Evolutionary conservation across 129 eudicot species (phyloP).

Genomic region (Tagetes erecta): DNA sequence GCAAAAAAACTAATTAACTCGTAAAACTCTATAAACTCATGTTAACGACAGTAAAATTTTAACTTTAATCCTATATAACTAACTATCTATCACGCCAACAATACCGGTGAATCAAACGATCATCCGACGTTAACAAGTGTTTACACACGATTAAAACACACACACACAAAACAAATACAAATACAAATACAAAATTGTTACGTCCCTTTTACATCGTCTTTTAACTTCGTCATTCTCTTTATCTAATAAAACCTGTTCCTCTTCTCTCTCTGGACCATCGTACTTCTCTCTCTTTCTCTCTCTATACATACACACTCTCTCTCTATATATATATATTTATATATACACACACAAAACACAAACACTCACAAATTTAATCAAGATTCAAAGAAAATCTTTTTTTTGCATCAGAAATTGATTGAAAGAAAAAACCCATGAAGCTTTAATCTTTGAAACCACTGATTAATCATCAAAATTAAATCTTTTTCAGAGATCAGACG

Average conservation of each 20-base stretch:
- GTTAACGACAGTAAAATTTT: too few species aligned
- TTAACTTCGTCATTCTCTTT: slow-evolving; percentile 28
- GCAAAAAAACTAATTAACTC: too few species aligned
- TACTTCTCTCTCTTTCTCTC: slow-evolving; percentile 37
- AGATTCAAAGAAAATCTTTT: slow-evolving; percentile 12
- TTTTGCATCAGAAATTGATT: neutral
- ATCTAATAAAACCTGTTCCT: slow-evolving; percentile 18
- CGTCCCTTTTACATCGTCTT: slow-evolving; percentile 8
- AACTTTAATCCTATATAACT: too few species aligned
- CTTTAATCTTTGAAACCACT: slow-evolving; percentile 18
- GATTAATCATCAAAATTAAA: slow-evolving; percentile 18
- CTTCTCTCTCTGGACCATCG: slow-evolving; percentile 36
- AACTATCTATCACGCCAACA: too few species aligned
- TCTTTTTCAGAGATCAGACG: slow-evolving; percentile 47
- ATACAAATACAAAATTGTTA: too few species aligned
- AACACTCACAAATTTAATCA: slow-evolving; percentile 3
- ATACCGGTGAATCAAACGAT: too few species aligned
- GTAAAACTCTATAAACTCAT: too few species aligned
- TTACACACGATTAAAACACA: slow-evolving; percentile 11
- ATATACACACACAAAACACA: neutral
- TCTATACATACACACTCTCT: slow-evolving; percentile 19
- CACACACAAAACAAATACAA: slow-evolving; percentile 5
- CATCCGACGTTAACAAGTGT: neutral
- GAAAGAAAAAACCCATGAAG: slow-evolving; percentile 13
- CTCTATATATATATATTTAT: neutral